A percentile compares a stretch with the other conserved stretches of the same genome.
Conservation (phyloP, 805 yeast species). For the Spencermartinsiella europaea region DNA sequence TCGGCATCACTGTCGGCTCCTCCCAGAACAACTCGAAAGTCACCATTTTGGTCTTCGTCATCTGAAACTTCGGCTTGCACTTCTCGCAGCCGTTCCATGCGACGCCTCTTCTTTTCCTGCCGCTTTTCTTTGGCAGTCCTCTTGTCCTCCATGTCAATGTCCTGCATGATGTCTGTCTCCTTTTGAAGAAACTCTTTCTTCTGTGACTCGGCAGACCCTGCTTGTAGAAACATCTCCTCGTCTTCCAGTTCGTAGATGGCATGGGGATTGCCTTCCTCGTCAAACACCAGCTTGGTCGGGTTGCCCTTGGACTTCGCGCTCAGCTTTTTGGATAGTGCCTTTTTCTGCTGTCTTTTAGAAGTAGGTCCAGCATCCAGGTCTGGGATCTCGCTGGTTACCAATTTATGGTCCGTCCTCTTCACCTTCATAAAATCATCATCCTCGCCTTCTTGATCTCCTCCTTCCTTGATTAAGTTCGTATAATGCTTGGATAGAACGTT, state of each 20-base stretch:
- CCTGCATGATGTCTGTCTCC: slow-evolving; percentile 65
- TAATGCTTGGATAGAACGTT: slow-evolving; percentile 88
- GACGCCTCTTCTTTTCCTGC: slow-evolving; percentile 81
- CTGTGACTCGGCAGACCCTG: slow-evolving; percentile 64
- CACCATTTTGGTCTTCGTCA: slow-evolving; percentile 31
- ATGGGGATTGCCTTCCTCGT: slow-evolving; percentile 92
- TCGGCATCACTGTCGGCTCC: slow-evolving; percentile 14
- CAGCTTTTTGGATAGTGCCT: slow-evolving; percentile 80
- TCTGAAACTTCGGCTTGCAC: slow-evolving; percentile 31
- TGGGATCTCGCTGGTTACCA: slow-evolving; percentile 45
- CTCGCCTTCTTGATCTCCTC: slow-evolving; percentile 48
- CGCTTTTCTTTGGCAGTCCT: slow-evolving; percentile 67
- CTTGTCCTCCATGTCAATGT: slow-evolving; percentile 75
- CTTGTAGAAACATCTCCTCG: slow-evolving; percentile 75
- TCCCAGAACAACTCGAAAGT: slow-evolving; percentile 28
- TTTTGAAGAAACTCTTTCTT: slow-evolving; percentile 59
- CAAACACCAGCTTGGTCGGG: slow-evolving; percentile 78
- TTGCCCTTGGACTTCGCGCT: slow-evolving; percentile 56
- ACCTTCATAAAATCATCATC: slow-evolving; percentile 81
- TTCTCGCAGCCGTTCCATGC: slow-evolving; percentile 72
- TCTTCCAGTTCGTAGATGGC: slow-evolving; percentile 86
- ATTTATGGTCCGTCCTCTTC: slow-evolving; percentile 69
- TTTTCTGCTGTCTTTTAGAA: slow-evolving; percentile 80
- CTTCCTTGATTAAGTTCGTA: slow-evolving; percentile 56
- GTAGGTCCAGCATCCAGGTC: slow-evolving; percentile 56